Percentiles rank a stretch among this genome's conserved stretches.
Conservation (phyloP, 345 rosid species). For the Hibiscus trionum region DNA sequence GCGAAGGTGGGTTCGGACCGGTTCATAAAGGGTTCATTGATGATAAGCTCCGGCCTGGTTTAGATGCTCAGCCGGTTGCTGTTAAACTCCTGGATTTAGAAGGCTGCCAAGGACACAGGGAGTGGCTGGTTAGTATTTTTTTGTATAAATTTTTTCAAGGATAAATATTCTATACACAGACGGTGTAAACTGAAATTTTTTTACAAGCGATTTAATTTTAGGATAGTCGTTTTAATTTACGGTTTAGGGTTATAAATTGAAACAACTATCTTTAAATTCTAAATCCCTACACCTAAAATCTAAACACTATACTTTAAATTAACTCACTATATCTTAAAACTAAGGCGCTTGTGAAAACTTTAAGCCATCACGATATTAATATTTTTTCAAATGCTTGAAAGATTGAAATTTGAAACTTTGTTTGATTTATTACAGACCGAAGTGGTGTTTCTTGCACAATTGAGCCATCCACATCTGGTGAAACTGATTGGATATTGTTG, state of each 20-base stretch:
- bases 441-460: constrained; percentile 74
- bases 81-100: neutral
- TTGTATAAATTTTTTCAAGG: neutral
- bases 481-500: constrained; percentile 85
- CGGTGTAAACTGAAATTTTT: too few species aligned
- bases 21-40: constrained; percentile 88
- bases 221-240: too few species aligned
- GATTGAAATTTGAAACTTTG: neutral
- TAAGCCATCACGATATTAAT: too few species aligned
- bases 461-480: constrained; percentile 74
- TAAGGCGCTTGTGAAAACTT: too few species aligned
- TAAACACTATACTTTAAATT: too few species aligned
- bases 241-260: too few species aligned
- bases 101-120: neutral
- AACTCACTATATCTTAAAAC: too few species aligned
- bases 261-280: too few species aligned
- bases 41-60: constrained; percentile 34
- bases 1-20: constrained; percentile 90
- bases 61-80: neutral
- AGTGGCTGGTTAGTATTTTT: neutral
- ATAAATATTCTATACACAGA: too few species aligned
- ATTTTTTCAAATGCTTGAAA: neutral
- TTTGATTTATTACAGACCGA: constrained; percentile 46
- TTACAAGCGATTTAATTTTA: too few species aligned
- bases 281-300: too few species aligned